Evolutionary conservation across 2,329 filamentous ascomycete species (phyloP).

Genomic region (Alternaria triticimaculans): DNA sequence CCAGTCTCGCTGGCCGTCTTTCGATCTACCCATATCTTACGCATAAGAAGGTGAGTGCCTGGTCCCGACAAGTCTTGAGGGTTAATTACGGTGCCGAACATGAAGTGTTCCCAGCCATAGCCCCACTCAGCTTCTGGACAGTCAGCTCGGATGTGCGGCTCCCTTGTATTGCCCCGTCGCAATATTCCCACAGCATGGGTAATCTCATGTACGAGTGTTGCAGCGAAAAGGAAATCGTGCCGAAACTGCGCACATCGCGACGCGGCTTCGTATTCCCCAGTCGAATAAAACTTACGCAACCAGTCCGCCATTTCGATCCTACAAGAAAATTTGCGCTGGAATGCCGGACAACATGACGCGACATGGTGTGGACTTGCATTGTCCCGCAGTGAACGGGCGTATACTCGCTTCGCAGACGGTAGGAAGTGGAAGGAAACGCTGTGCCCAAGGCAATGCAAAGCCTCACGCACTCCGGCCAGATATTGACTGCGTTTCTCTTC

Average conservation of each 20-base stretch:
- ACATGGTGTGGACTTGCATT: constrained; percentile 9
- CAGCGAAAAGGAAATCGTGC: constrained; percentile 44
- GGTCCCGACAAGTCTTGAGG: constrained; percentile 28
- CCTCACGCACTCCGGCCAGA: constrained; percentile 26
- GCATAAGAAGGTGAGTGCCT: constrained; percentile 34
- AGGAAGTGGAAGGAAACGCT: constrained; percentile 30
- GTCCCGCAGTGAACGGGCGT: constrained; percentile 27
- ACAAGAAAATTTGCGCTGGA: constrained; percentile 17
- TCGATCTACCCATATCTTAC: constrained; percentile 37
- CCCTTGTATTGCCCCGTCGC: constrained; percentile 34
- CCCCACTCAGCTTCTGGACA: constrained; percentile 42
- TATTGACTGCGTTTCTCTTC: constrained; percentile 15
- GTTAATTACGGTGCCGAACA: constrained; percentile 44
- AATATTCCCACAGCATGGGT: constrained; percentile 45
- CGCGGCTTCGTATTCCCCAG: constrained; percentile 26
- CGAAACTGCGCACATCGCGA: constrained; percentile 39
- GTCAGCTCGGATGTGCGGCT: constrained; percentile 34
- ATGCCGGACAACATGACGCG: constrained; percentile 17
- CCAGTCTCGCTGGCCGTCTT: constrained; percentile 16
- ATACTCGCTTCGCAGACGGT: constrained; percentile 20
- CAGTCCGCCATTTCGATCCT: constrained; percentile 33
- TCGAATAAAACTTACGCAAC: constrained; percentile 26
- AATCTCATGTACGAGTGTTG: constrained; percentile 43
- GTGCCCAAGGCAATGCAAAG: constrained; percentile 36
- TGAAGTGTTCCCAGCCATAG: constrained; percentile 47